Base-by-base conservation (phyloP, 306 rosid genomes). In the Lagenaria siceraria region DNA sequence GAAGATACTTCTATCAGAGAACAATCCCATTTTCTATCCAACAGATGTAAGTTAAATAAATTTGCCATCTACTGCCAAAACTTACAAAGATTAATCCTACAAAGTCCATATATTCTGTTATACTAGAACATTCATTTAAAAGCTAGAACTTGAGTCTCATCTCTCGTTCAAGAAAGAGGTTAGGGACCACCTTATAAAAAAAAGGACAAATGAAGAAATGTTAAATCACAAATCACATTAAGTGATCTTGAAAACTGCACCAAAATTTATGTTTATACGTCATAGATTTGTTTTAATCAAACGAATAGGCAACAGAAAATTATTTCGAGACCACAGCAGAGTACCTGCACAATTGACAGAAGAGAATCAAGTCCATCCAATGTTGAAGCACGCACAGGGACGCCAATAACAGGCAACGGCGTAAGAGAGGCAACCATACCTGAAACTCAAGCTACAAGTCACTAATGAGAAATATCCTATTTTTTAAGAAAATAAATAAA, bases 371-470 rank as follows among this genome's bases (percentile, higher is more conserved):
- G 35, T 69, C 99, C 97, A 78, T 85, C 93, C 77, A 95, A 80
- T 43, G 91, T 60, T 76, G 97, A 88, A 73, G 91, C 93, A 66
- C 96, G 93, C 62, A 95, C 96, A 18, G 99, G 97, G 78, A 95
- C 99, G 59, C 96, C 97, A 72, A 95, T 77, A 53, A 95, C 93
- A 15, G 97, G 91, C 80, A 92, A 70, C 61, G 92, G 90, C 79
- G 90, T 87, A 51, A 89, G 90, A 60, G 98, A 88, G 72, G 96
- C 98, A 64, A 92, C 97, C 98, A 95, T 95, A 77, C 97, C 97
- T 94, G 72, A 80, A 81, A 82, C 59, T 65, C 61, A 48, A 77
- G 72, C 36, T 8, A n/a, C n/a, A n/a, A n/a, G n/a, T 51, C 55
- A 18, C 55, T 51, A 51, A 7, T 51, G 21, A 17, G n/a, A 51